A percentile compares a stretch with the other conserved stretches of the same genome.
These are phyloP conservation scores for Paralagenidium karlingii DNA, from an alignment of 352 stramenopile species.

Conservation along the genomic window DNA sequence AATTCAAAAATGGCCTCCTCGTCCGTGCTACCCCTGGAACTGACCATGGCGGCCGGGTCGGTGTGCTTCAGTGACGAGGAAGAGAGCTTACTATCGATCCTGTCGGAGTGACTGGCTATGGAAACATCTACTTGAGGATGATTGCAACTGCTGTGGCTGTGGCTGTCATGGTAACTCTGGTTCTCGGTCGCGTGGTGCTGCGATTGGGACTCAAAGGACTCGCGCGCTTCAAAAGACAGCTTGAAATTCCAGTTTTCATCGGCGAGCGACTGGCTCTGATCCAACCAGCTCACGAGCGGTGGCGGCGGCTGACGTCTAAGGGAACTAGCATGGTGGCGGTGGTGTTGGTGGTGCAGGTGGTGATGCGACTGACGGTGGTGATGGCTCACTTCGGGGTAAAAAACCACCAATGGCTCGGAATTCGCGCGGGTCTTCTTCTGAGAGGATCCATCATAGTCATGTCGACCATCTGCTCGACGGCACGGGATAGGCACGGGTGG, in stretches of 20 bases:
- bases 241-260: conserved; percentile 68
- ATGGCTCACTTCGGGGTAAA: no score
- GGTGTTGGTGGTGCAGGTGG: neutral
- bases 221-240: conserved; percentile 45
- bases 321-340: neutral
- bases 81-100: no score
- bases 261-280: conserved; percentile 42
- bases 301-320: neutral
- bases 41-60: no score
- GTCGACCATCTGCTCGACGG: no score
- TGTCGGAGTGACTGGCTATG: neutral
- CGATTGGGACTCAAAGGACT: conserved; percentile 31
- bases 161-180: no score
- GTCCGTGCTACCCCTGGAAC: no score
- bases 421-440: conserved; percentile 11
- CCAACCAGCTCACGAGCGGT: neutral
- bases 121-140: no score
- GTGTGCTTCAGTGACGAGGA: no score
- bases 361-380: neutral
- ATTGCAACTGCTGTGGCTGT: no score
- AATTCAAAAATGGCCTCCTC: no score
- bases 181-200: no score
- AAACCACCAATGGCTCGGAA: conserved; percentile 1
- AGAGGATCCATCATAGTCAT: no score
- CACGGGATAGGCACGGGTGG: conserved; percentile 39